Conservation (phyloP, 2,329 filamentous ascomycete genomes). For the Rhynchosporium secalis region DNA sequence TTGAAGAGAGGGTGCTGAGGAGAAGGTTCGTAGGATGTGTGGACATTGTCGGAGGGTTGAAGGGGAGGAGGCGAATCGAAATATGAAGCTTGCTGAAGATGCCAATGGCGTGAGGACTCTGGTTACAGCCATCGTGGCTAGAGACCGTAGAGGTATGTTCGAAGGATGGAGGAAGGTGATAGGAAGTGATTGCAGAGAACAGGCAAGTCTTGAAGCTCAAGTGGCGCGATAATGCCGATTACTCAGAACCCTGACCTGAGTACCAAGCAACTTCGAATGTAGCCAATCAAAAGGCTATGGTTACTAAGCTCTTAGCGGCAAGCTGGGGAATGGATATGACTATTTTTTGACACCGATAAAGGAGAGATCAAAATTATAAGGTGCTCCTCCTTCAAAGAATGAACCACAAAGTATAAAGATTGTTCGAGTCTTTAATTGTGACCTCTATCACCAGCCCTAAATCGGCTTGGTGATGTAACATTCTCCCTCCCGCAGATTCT, state of each 20-base stretch:
- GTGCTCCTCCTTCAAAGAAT: not conserved
- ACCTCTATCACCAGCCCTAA: not conserved
- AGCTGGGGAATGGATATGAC: not conserved
- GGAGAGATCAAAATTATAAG: too few relatives aligned
- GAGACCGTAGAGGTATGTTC: not conserved
- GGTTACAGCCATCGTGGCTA: slow-evolving; percentile 36
- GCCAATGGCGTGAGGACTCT: slow-evolving; percentile 37
- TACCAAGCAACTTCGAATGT: not conserved
- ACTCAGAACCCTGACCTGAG: slow-evolving; percentile 3
- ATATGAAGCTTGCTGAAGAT: slow-evolving; percentile 35
- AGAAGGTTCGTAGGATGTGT: slow-evolving; percentile 48
- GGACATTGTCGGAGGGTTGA: slow-evolving; percentile 43
- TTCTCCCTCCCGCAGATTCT: slow-evolving; percentile 1
- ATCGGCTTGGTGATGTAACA: slow-evolving; percentile 11
- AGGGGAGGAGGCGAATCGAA: slow-evolving; percentile 36
- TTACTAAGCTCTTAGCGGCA: slow-evolving; percentile 17
- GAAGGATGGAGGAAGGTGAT: not conserved
- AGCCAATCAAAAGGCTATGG: slow-evolving; percentile 21
- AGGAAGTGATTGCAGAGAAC: not conserved
- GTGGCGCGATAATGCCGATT: not conserved
- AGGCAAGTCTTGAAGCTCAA: too few relatives aligned
- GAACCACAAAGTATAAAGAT: not conserved
- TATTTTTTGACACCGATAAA: not conserved
- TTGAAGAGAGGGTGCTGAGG: slow-evolving; percentile 44
- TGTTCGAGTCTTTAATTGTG: not conserved